Conservation (phyloP, 1,284 basidiomycete genomes). For the Trichosporon coremiiforme region DNA sequence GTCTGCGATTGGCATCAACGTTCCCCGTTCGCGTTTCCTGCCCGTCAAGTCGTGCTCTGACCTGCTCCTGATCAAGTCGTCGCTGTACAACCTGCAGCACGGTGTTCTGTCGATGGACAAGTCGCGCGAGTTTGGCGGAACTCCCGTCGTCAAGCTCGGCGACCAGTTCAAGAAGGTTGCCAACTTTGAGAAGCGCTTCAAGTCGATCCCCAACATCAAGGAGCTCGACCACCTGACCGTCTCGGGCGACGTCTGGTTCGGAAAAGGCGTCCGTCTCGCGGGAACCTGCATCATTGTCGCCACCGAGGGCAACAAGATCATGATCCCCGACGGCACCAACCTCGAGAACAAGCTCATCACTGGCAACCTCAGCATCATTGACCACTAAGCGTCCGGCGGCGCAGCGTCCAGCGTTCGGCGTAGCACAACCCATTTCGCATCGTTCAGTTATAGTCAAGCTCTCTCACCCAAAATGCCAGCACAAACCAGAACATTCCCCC, state of each 20-base stretch:
- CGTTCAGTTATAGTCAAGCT: not conserved
- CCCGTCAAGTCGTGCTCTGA: slow-evolving; percentile 85
- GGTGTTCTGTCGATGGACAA: slow-evolving; percentile 92
- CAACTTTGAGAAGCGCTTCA: slow-evolving; percentile 87
- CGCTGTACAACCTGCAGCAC: slow-evolving; percentile 93
- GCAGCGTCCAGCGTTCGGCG: too few species aligned
- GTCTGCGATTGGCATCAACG: slow-evolving; percentile 93
- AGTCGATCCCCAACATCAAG: slow-evolving; percentile 90
- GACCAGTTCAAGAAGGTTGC: slow-evolving; percentile 79
- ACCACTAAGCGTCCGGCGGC: slow-evolving; percentile 50
- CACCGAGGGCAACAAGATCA: slow-evolving; percentile 91
- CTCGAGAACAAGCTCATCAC: slow-evolving; percentile 79
- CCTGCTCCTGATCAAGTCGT: slow-evolving; percentile 92
- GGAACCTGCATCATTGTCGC: slow-evolving; percentile 88
- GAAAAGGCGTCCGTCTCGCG: slow-evolving; percentile 83
- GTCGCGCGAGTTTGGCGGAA: slow-evolving; percentile 84
- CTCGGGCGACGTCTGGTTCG: slow-evolving; percentile 94
- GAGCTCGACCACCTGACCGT: slow-evolving; percentile 97
- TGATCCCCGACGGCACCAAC: slow-evolving; percentile 92
- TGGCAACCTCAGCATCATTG: slow-evolving; percentile 63
- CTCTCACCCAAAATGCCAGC: not conserved
- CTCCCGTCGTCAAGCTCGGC: slow-evolving; percentile 96
- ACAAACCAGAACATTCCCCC: not conserved
- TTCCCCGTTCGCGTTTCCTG: slow-evolving; percentile 94
- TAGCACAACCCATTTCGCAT: too few species aligned